phyloP scores from a whole-genome alignment of 2,329 filamentous ascomycete genomes.

The Metarhizium guizhouense region DNA sequence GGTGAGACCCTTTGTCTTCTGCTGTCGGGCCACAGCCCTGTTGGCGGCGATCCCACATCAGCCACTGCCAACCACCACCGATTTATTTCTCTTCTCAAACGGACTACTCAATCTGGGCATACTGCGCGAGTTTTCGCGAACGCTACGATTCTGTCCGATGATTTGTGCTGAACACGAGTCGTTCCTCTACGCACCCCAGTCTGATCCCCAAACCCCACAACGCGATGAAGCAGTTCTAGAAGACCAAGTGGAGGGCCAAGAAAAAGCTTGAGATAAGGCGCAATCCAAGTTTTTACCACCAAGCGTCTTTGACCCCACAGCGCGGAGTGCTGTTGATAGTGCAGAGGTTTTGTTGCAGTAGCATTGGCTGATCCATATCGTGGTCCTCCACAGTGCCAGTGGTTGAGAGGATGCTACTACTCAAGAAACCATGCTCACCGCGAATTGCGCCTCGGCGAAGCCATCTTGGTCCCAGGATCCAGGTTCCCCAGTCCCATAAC shows the following conservation, averaged over 20 bases:
- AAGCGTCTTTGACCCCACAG: too few relatives aligned
- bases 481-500: too few relatives aligned
- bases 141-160: not conserved
- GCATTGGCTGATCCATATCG: too few relatives aligned
- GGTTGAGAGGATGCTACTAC: too few relatives aligned
- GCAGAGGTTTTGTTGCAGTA: too few relatives aligned
- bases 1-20: too few relatives aligned
- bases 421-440: not conserved
- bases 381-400: not conserved
- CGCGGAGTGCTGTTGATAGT: too few relatives aligned
- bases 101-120: not conserved
- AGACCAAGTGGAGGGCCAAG: slow-evolving; percentile 1
- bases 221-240: not conserved
- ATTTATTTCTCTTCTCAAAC: too few relatives aligned
- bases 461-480: too few relatives aligned
- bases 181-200: not conserved
- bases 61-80: not conserved
- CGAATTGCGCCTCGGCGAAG: too few relatives aligned
- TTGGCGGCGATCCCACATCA: not conserved
- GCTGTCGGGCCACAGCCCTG: not conserved
- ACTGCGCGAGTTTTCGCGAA: not conserved
- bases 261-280: not conserved
- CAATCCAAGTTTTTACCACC: not conserved
- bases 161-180: not conserved
- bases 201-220: not conserved